Conservation (phyloP, 2,329 filamentous ascomycete genomes). For the Blastomyces emzantsi region DNA sequence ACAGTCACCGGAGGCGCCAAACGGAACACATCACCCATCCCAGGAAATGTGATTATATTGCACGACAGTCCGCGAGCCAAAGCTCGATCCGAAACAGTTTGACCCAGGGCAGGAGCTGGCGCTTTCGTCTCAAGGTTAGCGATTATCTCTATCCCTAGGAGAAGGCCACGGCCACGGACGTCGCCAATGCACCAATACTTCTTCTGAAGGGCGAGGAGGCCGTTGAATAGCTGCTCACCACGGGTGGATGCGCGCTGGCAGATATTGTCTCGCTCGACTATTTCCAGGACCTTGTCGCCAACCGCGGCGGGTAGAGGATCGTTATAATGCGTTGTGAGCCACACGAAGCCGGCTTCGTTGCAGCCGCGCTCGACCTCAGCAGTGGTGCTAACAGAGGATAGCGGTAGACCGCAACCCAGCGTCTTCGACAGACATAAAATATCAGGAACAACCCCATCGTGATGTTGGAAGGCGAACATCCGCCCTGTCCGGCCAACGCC, state of each 20-base stretch:
- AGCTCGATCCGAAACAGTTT: conserved; percentile 40
- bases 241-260: conserved; percentile 38
- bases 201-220: conserved; percentile 39
- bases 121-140: conserved; percentile 41
- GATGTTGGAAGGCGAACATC: conserved; percentile 51
- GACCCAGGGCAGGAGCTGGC: conserved; percentile 42
- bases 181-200: conserved; percentile 55
- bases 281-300: conserved; percentile 53
- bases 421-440: conserved; percentile 55
- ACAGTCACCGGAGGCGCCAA: conserved; percentile 55
- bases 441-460: conserved; percentile 43
- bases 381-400: conserved; percentile 50
- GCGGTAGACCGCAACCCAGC: conserved; percentile 51
- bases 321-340: conserved; percentile 55
- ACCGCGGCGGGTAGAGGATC: conserved; percentile 53
- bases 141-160: conserved; percentile 53
- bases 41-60: conserved; percentile 47
- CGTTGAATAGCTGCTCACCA: conserved; percentile 41
- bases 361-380: conserved; percentile 44
- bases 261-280: conserved; percentile 49
- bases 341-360: conserved; percentile 42
- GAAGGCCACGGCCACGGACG: conserved; percentile 50
- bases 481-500: conserved; percentile 48
- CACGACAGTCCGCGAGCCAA: conserved; percentile 49
- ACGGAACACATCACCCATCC: conserved; percentile 50